Conservation (phyloP, 805 yeast genomes). For the Spathaspora hagerdaliae region DNA sequence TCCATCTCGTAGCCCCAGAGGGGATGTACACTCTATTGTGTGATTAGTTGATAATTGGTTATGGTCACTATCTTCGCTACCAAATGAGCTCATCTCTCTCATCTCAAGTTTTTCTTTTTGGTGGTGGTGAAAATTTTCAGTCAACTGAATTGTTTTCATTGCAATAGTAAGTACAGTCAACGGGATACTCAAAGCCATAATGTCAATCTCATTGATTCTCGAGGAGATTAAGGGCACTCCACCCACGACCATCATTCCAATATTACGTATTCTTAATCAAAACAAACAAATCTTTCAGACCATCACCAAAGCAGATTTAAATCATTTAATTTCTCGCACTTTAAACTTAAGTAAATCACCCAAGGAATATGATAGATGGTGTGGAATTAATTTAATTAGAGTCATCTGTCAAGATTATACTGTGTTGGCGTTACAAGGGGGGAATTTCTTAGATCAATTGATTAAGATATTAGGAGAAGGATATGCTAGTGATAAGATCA, state of each 20-base stretch:
- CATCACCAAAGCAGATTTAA: slow-evolving; percentile 48
- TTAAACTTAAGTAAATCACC: slow-evolving; percentile 25
- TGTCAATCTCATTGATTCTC: slow-evolving; percentile 22
- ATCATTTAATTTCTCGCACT: slow-evolving; percentile 45
- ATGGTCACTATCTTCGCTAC: neutral
- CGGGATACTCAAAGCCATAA: neutral
- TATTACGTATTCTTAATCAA: slow-evolving; percentile 24
- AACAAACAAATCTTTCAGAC: slow-evolving; percentile 27
- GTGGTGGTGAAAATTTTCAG: neutral
- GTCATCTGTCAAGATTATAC: slow-evolving; percentile 39
- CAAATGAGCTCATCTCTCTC: slow-evolving; percentile 5
- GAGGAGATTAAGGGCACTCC: slow-evolving; percentile 24
- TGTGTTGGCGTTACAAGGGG: slow-evolving; percentile 40
- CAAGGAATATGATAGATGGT: slow-evolving; percentile 48
- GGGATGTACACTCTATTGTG: no score
- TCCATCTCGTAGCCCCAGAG: no score
- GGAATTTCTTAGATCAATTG: slow-evolving; percentile 34
- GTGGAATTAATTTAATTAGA: slow-evolving; percentile 50
- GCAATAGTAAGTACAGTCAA: neutral
- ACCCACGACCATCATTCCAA: slow-evolving; percentile 25
- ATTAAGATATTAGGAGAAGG: slow-evolving; percentile 36
- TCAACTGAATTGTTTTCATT: neutral
- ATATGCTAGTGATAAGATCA: slow-evolving; percentile 27
- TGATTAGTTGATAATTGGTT: no score
- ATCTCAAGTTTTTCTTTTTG: neutral